Evolutionary conservation across 2,329 filamentous ascomycete genomes (phyloP), one percentile per base, ranked within the genome.

Genomic region (Botrytis pseudocinerea): DNA sequence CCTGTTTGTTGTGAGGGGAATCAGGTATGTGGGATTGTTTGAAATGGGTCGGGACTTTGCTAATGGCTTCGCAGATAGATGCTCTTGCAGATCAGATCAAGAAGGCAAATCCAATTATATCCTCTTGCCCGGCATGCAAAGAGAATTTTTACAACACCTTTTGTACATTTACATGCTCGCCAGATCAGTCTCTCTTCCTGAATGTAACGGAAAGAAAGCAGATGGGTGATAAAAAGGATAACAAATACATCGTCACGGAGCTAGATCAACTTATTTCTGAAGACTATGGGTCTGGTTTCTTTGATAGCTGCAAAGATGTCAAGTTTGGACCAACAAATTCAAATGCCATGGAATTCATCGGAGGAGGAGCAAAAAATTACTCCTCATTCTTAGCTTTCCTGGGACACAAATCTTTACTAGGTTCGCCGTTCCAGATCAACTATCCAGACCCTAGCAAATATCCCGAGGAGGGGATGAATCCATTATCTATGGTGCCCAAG

Each of bases 121-220:
- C 94, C 40, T 94, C 94, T 16, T 99, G 96, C 82, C 96, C 96
- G 2, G 96, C 97, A 46, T 99, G 96, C 88, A 97, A 96, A 83
- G 92, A 95, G 79, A 99, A 99, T 85, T 99, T 99, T 85, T 98
- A 93, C 86, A 97, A 99, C 84, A 87, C 97, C 62, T 99, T 99
- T 83, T 99, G 96, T 84, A 97, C 94, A 7, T 98, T 99, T 80
- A 98, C 95, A 3, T 99, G 97, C 85, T 99, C 96, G 7, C 95
- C 97, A 9, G 92, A 99, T 80, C 96, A 99, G 82, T 98, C 94
- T 0, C 85, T 97, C 0, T 99, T 99, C 80, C 86, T 99, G 81
- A 99, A 99, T 79, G 90, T 99, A 61, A 98, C 96, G 18, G 84
- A 90, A 70, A 92, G 91, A 0, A 87, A 89, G 75, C 93, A 86